Conservation (phyloP, 495 filamentous ascomycete genomes). For the Talaromyces nanjingensis region DNA sequence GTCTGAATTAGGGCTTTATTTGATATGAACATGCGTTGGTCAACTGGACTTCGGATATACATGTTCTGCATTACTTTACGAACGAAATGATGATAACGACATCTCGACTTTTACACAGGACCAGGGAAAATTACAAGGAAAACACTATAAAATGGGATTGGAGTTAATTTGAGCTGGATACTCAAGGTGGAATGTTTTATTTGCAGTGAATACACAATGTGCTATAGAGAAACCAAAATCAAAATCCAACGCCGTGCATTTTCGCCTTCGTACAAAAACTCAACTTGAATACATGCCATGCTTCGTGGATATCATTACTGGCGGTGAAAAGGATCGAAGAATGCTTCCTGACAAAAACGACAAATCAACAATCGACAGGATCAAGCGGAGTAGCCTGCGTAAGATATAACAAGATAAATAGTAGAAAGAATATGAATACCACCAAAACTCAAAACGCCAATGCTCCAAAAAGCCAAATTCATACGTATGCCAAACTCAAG, state of each 20-base stretch:
- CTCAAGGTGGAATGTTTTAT: not conserved
- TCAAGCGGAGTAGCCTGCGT: not conserved
- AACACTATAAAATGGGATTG: not conserved
- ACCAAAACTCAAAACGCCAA: not conserved
- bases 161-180: not conserved
- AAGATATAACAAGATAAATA: not conserved
- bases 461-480: not conserved
- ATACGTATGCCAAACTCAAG: not conserved
- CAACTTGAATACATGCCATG: not conserved
- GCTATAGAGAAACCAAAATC: not conserved
- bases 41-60: not conserved
- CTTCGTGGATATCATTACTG: conserved; percentile 10
- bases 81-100: not conserved
- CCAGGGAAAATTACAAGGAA: not conserved
- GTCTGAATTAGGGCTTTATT: not conserved
- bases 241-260: not conserved
- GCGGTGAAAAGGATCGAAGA: not conserved
- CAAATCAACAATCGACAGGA: not conserved
- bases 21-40: not conserved
- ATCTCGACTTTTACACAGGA: not conserved
- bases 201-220: not conserved
- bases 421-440: not conserved
- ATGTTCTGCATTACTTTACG: not conserved
- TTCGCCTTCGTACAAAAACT: not conserved
- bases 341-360: conserved; percentile 2